Evolutionary conservation across 2,329 filamentous ascomycete genomes (phyloP).

Genomic region (Fusarium lyarnte): DNA sequence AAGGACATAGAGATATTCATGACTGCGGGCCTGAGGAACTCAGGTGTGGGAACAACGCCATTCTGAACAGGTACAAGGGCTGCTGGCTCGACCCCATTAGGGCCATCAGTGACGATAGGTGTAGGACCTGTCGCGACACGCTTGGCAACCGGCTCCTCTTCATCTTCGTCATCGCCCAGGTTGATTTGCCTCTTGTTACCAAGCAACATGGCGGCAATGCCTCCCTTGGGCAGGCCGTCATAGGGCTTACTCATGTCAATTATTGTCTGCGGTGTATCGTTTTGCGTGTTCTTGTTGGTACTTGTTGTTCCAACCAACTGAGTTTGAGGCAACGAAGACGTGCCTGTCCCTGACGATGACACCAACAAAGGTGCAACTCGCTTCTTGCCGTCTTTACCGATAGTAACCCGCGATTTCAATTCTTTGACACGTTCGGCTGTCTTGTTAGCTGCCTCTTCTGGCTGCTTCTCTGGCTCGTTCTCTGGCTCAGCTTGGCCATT

Average conservation of each 20-base stretch:
- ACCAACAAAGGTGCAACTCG: constrained; percentile 91
- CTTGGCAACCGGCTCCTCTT: constrained; percentile 64
- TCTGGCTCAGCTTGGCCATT: constrained; percentile 52
- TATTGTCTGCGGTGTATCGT: constrained; percentile 81
- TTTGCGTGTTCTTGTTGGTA: constrained; percentile 67
- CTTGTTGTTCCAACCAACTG: constrained; percentile 83
- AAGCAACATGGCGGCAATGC: constrained; percentile 83
- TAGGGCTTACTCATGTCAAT: constrained; percentile 94
- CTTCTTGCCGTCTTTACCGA: constrained; percentile 97
- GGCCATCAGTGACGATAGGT: constrained; percentile 78
- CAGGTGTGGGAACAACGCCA: constrained; percentile 75
- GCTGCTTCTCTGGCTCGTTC: constrained; percentile 50
- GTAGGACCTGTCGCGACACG: constrained; percentile 73
- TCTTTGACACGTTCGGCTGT: constrained; percentile 63
- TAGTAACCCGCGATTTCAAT: constrained; percentile 90
- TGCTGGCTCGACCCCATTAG: constrained; percentile 81
- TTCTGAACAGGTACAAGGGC: constrained; percentile 67
- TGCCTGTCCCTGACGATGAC: constrained; percentile 85
- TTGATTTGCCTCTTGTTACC: constrained; percentile 92
- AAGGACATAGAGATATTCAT: constrained; percentile 83
- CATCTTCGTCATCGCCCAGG: constrained; percentile 79
- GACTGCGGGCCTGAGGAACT: constrained; percentile 88
- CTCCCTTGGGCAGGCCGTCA: constrained; percentile 90
- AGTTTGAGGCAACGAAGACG: constrained; percentile 88
- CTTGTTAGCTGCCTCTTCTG: constrained; percentile 63